phyloP scores from a whole-genome alignment of 2,329 filamentous ascomycete genomes.

The Fusarium sp. region DNA sequence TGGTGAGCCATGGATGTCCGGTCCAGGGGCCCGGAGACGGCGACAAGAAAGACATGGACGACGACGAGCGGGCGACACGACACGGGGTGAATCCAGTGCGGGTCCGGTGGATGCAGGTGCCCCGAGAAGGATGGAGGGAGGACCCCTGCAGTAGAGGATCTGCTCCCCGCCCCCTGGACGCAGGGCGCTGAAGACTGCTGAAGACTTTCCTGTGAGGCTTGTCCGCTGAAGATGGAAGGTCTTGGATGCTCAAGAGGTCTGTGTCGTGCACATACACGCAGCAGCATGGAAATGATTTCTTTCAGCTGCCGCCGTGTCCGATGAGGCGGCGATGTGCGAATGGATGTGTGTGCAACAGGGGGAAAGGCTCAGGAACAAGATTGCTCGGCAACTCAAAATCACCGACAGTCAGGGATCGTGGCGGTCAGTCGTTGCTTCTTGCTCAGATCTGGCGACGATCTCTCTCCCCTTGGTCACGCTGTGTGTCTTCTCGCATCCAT shows the following conservation, averaged over 20 bases:
- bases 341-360: neutral
- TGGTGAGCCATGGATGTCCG: constrained; percentile 35
- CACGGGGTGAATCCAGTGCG: constrained; percentile 31
- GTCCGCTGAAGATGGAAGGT: constrained; percentile 27
- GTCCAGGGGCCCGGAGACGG: constrained; percentile 29
- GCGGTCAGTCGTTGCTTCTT: constrained; percentile 15
- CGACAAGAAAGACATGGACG: neutral
- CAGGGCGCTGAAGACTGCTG: constrained; percentile 29
- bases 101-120: constrained; percentile 27
- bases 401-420: constrained; percentile 21
- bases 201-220: constrained; percentile 8
- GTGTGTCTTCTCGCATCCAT: constrained; percentile 4
- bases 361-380: neutral
- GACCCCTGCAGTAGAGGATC: constrained; percentile 38
- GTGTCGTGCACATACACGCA: constrained; percentile 19
- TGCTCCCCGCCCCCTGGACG: constrained; percentile 16
- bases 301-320: constrained; percentile 22
- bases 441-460: constrained; percentile 35
- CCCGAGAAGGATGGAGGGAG: constrained; percentile 1
- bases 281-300: constrained; percentile 10
- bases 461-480: constrained; percentile 16
- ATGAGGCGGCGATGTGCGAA: constrained; percentile 1
- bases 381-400: constrained; percentile 5
- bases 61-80: neutral
- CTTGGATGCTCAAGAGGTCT: constrained; percentile 15